phyloP scores from a whole-genome alignment of 2,329 filamentous ascomycete genomes.

The Monosporascus sp. region DNA sequence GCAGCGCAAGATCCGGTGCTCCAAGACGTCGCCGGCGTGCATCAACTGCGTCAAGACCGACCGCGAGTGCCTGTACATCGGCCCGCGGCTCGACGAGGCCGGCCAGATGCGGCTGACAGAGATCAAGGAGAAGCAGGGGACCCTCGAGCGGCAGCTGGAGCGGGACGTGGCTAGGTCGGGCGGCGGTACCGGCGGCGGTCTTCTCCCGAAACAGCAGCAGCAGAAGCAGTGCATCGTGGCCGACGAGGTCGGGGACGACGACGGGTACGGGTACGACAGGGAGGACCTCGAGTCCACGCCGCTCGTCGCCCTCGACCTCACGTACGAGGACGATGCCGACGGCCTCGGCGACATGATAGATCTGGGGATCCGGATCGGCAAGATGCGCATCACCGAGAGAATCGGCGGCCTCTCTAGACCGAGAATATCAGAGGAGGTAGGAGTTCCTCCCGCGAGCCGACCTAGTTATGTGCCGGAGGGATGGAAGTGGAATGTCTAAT shows the following conservation, averaged over 20 bases:
- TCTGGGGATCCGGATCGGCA: constrained; percentile 65
- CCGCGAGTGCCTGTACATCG: constrained; percentile 58
- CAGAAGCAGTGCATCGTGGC: constrained; percentile 36
- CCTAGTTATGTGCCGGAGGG: background rate
- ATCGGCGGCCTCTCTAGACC: constrained; percentile 69
- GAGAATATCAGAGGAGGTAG: constrained; percentile 64
- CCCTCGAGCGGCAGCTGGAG: constrained; percentile 64
- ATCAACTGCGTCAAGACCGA: constrained; percentile 55
- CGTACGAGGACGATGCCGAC: constrained; percentile 61
- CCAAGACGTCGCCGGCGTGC: constrained; percentile 64
- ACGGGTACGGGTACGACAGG: constrained; percentile 54
- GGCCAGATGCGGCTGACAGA: constrained; percentile 66
- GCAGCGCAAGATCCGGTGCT: constrained; percentile 72
- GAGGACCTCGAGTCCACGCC: constrained; percentile 56
- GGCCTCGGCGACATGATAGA: constrained; percentile 60
- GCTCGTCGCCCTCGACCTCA: constrained; percentile 58
- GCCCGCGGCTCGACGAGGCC: constrained; percentile 61
- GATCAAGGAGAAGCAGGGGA: constrained; percentile 74
- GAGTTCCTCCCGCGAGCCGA: constrained; percentile 9
- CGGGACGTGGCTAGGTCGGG: constrained; percentile 54
- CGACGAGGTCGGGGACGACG: constrained; percentile 52
- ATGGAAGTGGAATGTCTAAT: constrained; percentile 2
- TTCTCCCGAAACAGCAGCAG: constrained; percentile 1
- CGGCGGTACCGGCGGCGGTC: constrained; percentile 7
- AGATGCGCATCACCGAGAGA: constrained; percentile 67